Evolutionary conservation across 495 filamentous ascomycete species (phyloP).

Genomic region (Trichoderma asperelloides): DNA sequence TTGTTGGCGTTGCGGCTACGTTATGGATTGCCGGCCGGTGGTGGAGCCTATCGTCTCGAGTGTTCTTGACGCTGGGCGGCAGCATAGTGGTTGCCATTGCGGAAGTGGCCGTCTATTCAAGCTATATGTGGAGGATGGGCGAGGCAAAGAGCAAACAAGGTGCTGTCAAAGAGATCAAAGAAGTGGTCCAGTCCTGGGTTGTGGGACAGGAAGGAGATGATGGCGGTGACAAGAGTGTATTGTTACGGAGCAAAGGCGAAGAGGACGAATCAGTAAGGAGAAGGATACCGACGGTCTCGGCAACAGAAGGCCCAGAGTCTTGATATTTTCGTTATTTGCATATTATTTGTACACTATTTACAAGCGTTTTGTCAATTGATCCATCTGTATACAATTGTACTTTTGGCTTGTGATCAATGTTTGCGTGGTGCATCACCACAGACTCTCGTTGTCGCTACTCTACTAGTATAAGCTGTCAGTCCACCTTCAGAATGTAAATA

Average conservation of each 20-base stretch:
- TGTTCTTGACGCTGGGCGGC: conserved; percentile 61
- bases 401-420: no score
- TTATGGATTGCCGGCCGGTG: conserved; percentile 64
- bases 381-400: not conserved
- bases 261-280: conserved; percentile 23
- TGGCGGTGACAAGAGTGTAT: conserved; percentile 27
- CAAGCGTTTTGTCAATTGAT: not conserved
- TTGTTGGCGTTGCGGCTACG: conserved; percentile 58
- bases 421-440: no score
- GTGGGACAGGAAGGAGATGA: conserved; percentile 33
- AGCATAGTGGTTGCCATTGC: conserved; percentile 68
- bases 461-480: no score
- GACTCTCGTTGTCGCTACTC: no score
- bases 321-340: not conserved
- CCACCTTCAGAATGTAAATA: no score
- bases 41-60: conserved; percentile 59
- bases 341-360: not conserved
- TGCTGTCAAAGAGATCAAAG: conserved; percentile 59
- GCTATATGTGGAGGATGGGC: conserved; percentile 71
- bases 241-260: conserved; percentile 13
- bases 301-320: not conserved
- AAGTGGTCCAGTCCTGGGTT: conserved; percentile 62
- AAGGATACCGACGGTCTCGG: conserved; percentile 14
- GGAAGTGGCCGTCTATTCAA: conserved; percentile 79
- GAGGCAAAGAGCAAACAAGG: conserved; percentile 60